Conservation (phyloP, 805 yeast genomes). For the Ogataea polymorpha region DNA sequence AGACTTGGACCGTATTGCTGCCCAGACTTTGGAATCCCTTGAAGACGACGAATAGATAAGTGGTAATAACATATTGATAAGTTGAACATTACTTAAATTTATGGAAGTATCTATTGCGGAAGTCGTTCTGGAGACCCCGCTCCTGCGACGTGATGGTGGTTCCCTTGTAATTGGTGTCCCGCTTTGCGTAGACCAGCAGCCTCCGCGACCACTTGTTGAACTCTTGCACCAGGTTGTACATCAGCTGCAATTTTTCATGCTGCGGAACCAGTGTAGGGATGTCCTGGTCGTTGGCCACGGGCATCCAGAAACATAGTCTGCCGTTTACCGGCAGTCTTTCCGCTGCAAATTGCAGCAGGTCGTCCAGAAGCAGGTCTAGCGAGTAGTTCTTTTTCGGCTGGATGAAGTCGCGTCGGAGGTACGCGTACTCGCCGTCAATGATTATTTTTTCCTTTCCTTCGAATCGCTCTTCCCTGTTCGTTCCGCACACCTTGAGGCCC, state of each 20-base stretch:
- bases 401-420: conserved; percentile 73
- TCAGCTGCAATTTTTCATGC: conserved; percentile 67
- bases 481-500: conserved; percentile 90
- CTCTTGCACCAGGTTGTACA: conserved; percentile 77
- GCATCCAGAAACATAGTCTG: conserved; percentile 95
- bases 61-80: conserved; percentile 15
- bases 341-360: conserved; percentile 70
- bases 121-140: conserved; percentile 50
- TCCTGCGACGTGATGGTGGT: conserved; percentile 40
- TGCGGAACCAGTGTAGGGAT: conserved; percentile 64
- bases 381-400: conserved; percentile 92
- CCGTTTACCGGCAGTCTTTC: conserved; percentile 70
- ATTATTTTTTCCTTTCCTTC: conserved; percentile 68
- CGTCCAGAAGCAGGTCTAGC: conserved; percentile 72
- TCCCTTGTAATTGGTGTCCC: conserved; percentile 50
- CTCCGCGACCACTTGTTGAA: conserved; percentile 94
- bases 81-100: conserved; percentile 41
- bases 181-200: conserved; percentile 72
- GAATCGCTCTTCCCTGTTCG: conserved; percentile 56
- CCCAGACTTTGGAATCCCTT: conserved; percentile 93
- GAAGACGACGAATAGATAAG: conserved; percentile 48
- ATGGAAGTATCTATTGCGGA: conserved; percentile 73
- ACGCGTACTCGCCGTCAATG: conserved; percentile 80
- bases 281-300: conserved; percentile 84
- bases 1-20: conserved; percentile 99